phyloP scores from a whole-genome alignment of 169 alveolate species.

The Neospora caninum region DNA sequence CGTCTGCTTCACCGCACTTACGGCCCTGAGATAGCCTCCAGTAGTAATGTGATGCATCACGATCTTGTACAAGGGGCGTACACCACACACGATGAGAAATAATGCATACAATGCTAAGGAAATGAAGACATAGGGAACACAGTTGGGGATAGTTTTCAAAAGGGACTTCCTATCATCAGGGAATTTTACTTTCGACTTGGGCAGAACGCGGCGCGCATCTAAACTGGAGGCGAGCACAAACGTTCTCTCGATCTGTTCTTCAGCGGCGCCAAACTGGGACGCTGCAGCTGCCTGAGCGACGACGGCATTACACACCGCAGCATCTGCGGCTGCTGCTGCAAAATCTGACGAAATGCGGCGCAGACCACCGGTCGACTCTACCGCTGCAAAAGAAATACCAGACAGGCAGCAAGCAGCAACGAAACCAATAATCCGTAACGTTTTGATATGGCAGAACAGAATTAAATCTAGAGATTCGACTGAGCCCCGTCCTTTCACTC shows the following conservation, averaged over 20 bases:
- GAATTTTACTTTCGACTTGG: constrained; percentile 13
- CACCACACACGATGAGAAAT: background rate
- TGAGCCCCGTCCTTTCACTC: no score
- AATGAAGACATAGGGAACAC: background rate
- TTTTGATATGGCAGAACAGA: no score
- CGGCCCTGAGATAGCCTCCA: background rate
- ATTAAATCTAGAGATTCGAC: no score
- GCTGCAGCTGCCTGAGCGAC: constrained; percentile 27
- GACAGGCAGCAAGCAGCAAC: background rate
- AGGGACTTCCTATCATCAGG: constrained; percentile 14
- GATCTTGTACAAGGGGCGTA: background rate
- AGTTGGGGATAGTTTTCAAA: background rate
- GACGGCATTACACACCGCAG: background rate
- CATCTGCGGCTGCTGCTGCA: constrained; percentile 20
- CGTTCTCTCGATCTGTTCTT: background rate
- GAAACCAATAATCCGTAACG: no score
- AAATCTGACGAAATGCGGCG: background rate
- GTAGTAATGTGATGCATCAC: background rate
- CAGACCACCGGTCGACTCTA: background rate
- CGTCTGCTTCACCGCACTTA: background rate
- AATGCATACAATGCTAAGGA: background rate
- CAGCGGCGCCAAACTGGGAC: background rate
- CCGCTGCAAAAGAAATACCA: background rate
- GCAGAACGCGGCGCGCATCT: constrained; percentile 7
- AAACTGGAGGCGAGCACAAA: background rate